A percentile compares a stretch with the other conserved stretches of the same genome.
These are phyloP conservation scores for Elaeis oleifera DNA, from an alignment of 202 grass and related monocot species.

Conservation along the genomic window DNA sequence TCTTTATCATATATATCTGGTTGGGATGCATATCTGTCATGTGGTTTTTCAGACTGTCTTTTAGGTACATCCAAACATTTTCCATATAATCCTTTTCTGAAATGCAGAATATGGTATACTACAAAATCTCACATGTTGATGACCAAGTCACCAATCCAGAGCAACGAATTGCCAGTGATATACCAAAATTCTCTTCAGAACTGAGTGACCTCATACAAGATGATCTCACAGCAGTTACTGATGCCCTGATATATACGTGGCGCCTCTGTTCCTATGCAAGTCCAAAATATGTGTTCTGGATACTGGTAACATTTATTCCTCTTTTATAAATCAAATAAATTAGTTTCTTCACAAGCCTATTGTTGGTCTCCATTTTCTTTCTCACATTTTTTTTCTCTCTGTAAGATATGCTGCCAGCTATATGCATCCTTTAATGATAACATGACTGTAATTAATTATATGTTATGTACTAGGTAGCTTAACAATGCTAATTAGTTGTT, in stretches of 20 bases:
- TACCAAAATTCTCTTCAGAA: conserved; percentile 92
- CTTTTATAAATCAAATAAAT: neutral
- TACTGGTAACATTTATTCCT: conserved; percentile 58
- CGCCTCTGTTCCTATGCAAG: conserved; percentile 98
- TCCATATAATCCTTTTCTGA: conserved; percentile 24
- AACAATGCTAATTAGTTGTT: conserved; percentile 14
- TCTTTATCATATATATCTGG: no score
- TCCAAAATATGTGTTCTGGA: conserved; percentile 97
- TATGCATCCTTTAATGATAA: no score
- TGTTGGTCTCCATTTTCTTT: no score
- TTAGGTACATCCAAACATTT: neutral
- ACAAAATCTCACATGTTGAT: conserved; percentile 97
- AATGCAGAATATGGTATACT: conserved; percentile 97
- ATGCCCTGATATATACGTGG: conserved; percentile 93
- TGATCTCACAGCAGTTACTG: conserved; percentile 85
- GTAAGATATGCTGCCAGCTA: neutral
- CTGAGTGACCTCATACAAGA: conserved; percentile 96
- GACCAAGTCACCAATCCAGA: conserved; percentile 80
- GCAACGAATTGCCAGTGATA: conserved; percentile 94
- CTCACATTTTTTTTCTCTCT: no score
- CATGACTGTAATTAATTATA: no score
- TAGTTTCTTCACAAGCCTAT: neutral
- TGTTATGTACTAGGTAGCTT: no score
- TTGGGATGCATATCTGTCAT: neutral
- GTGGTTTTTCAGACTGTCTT: neutral